phyloP scores from a whole-genome alignment of 2,329 filamentous ascomycete species.

The Penicillium glabrum region DNA sequence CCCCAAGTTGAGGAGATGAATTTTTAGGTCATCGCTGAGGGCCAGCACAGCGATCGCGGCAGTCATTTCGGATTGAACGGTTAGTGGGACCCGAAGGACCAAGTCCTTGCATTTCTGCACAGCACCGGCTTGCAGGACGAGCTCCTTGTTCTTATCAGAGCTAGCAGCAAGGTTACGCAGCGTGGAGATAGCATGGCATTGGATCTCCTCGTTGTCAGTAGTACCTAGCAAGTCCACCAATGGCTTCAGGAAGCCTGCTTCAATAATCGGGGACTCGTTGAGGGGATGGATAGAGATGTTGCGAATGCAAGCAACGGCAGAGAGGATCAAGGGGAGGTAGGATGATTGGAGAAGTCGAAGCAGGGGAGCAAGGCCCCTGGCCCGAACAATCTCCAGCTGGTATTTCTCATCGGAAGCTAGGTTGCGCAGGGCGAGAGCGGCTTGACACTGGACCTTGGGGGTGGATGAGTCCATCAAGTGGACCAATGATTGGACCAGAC shows the following conservation, averaged over 20 bases:
- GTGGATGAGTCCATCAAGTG: slow-evolving; percentile 97
- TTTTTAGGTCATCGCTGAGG: slow-evolving; percentile 91
- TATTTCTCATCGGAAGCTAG: slow-evolving; percentile 98
- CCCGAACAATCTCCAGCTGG: slow-evolving; percentile 93
- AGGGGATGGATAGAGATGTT: slow-evolving; percentile 98
- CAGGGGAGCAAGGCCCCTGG: slow-evolving; percentile 79
- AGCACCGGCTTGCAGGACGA: slow-evolving; percentile 94
- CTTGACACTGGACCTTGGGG: slow-evolving; percentile 97
- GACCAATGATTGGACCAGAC: slow-evolving; percentile 89
- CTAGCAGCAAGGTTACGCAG: slow-evolving; percentile 93
- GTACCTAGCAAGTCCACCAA: slow-evolving; percentile 91
- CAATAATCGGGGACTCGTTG: slow-evolving; percentile 98
- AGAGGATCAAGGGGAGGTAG: slow-evolving; percentile 92
- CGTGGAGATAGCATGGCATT: slow-evolving; percentile 97
- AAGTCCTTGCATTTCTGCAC: slow-evolving; percentile 99
- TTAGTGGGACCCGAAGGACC: slow-evolving; percentile 86
- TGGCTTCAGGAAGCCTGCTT: slow-evolving; percentile 91
- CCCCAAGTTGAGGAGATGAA: slow-evolving; percentile 82
- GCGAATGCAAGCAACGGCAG: slow-evolving; percentile 94
- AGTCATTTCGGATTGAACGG: slow-evolving; percentile 98
- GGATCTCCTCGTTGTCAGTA: slow-evolving; percentile 97
- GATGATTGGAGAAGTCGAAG: slow-evolving; percentile 90
- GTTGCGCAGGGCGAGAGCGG: slow-evolving; percentile 88
- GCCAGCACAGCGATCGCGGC: slow-evolving; percentile 97
- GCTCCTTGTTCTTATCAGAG: slow-evolving; percentile 94